Base-by-base conservation (phyloP, 2,329 filamentous ascomycete genomes). In the Ascochyta rabiei region DNA sequence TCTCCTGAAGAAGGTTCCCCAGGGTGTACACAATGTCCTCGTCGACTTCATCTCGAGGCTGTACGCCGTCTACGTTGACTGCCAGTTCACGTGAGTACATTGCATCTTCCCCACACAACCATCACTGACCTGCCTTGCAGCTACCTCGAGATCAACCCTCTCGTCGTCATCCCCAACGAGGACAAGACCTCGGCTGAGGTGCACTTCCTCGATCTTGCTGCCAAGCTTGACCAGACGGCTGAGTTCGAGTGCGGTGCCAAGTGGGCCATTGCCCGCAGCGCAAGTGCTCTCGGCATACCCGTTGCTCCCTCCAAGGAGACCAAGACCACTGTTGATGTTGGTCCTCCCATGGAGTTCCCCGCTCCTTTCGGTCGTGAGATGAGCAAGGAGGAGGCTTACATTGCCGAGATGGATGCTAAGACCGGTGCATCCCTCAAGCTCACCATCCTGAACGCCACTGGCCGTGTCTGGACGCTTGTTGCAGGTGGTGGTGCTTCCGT, bases 201-300 rank as follows among this genome's bases (percentile, higher is more conserved):
- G 49, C 86, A 97, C 86, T 99, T 99, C 88, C 87, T 99, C 68
- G 95, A 99, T 82, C 85, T 99, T 76, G 95, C 95, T 71, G 95
- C 95, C 76, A 99, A 99, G 87, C 84, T 99, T 62, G 95, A 99
- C 78, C 95, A 99, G 83, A 99, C 95, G 62, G 95, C 95, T 69
- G 95, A 99, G 81, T 98, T 98, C 75, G 95, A 99, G 84, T 99
- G 95, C 74, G 95, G 95, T 84, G 91, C 91, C 67, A 99, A 99
- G 83, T 99, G 95, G 95, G 95, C 95, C 65, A 87, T 98, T 80
- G 95, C 95, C 61, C 90, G 95, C 72, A 92, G 91, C 64, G 90
- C 93, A 57, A 86, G 89, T 67, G 92, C 92, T 72, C 87, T 99
- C 62, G 95, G 95, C 67, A 85, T 96, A 67, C 86, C 92, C 70